A percentile compares a stretch with the other conserved stretches of the same genome.
phyloP scores from a whole-genome alignment of 2,329 filamentous ascomycete species.

The Acarospora socialis region DNA sequence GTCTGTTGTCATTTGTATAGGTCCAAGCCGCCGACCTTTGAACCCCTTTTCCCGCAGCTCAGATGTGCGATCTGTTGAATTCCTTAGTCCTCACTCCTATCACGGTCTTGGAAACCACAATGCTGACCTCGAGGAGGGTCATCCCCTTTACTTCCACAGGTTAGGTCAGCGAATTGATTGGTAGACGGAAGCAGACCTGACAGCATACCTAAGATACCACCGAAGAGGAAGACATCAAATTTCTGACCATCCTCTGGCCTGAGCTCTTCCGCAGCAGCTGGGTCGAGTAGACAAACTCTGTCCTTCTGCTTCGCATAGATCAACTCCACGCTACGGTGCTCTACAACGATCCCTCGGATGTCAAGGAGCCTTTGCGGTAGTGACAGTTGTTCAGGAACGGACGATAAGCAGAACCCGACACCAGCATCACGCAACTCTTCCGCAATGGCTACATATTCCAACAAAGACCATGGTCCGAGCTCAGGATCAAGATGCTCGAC shows the following conservation, averaged over 20 bases:
- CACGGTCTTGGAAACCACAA: conserved; percentile 8
- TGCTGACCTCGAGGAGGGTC: conserved; percentile 75
- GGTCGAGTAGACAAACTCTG: conserved; percentile 79
- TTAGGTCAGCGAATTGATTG: conserved; percentile 1
- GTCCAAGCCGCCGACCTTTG: conserved; percentile 69
- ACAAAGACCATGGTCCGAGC: conserved; percentile 80
- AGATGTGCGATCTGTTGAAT: conserved; percentile 75
- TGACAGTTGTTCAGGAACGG: conserved; percentile 53
- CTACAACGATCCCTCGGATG: conserved; percentile 44
- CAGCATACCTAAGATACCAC: conserved; percentile 72
- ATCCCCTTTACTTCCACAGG: conserved; percentile 47
- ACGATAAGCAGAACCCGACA: conserved; percentile 67
- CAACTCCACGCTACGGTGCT: conserved; percentile 66
- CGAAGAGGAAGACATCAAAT: conserved; percentile 91
- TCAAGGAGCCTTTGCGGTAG: conserved; percentile 46
- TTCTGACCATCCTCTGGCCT: conserved; percentile 64
- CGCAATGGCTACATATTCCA: conserved; percentile 84
- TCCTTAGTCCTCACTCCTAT: conserved; percentile 5
- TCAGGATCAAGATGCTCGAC: conserved; percentile 95
- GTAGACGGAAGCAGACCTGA: conserved; percentile 7
- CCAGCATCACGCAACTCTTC: conserved; percentile 56
- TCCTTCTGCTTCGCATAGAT: conserved; percentile 60
- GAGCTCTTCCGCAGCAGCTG: conserved; percentile 66
- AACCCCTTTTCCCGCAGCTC: conserved; percentile 92
- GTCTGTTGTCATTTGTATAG: conserved; percentile 96